These are phyloP conservation scores for Lipomyces kockii DNA, from an alignment of 805 yeast species.

Conservation along the genomic window DNA sequence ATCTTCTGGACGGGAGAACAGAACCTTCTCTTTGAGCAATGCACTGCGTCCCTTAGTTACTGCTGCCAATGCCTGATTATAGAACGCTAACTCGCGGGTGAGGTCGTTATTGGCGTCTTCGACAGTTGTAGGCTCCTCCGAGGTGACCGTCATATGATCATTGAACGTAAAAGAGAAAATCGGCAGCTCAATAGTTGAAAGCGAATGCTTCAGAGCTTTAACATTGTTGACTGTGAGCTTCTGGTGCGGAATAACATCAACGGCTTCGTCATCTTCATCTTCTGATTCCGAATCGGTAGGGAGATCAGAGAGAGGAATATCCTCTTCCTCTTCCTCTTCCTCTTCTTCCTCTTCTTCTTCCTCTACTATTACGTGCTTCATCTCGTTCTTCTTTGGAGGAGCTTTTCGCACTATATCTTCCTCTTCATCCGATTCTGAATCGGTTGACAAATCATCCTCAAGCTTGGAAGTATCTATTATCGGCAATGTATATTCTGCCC, in stretches of 20 bases:
- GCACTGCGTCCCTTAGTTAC: constrained; percentile 71
- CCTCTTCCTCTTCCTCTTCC: constrained; percentile 59
- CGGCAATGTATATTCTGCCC: constrained; percentile 33
- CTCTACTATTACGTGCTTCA: constrained; percentile 50
- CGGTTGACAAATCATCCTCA: constrained; percentile 40
- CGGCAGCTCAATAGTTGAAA: constrained; percentile 49
- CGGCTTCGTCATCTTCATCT: constrained; percentile 93
- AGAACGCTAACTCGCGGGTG: constrained; percentile 92
- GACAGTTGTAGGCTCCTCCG: constrained; percentile 62
- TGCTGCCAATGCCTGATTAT: constrained; percentile 90
- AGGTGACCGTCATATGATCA: constrained; percentile 79
- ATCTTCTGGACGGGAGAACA: constrained; percentile 91
- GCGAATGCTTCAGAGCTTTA: constrained; percentile 59
- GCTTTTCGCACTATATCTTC: constrained; percentile 45
- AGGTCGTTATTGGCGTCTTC: constrained; percentile 85
- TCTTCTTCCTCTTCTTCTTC: constrained; percentile 57
- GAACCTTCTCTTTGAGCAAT: constrained; percentile 65
- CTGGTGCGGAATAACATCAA: constrained; percentile 90
- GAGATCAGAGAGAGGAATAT: constrained; percentile 38
- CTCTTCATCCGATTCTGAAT: constrained; percentile 46
- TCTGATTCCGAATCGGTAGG: constrained; percentile 69
- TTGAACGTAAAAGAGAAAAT: constrained; percentile 70
- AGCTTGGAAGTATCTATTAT: constrained; percentile 39
- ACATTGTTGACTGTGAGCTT: constrained; percentile 85
- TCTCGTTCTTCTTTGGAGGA: constrained; percentile 43